Evolutionary conservation across 495 filamentous ascomycete genomes (phyloP).

Genomic region (Durotheca rogersii): DNA sequence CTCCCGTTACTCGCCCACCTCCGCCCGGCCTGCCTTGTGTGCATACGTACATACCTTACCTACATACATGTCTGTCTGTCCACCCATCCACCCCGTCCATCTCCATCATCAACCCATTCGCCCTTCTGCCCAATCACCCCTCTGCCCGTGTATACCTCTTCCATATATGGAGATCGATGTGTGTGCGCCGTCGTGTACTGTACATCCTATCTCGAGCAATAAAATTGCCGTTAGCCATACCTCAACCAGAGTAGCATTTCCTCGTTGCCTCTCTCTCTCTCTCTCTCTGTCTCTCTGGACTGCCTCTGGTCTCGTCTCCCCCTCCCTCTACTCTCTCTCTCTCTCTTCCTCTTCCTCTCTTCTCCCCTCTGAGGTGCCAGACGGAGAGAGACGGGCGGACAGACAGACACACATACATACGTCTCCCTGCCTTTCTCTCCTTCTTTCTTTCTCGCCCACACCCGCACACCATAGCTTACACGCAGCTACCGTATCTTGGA

Average conservation of each 20-base stretch:
- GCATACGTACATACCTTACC: conserved; percentile 1
- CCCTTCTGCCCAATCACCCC: no score
- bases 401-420: not conserved
- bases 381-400: not conserved
- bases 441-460: no score
- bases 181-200: conserved; percentile 1
- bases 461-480: no score
- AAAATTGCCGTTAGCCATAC: conserved; percentile 16
- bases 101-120: no score
- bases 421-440: not conserved
- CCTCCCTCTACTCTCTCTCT: no score
- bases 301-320: no score
- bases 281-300: not conserved
- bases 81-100: not conserved
- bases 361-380: not conserved
- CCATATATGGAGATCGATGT: not conserved
- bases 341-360: not conserved
- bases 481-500: no score
- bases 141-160: no score
- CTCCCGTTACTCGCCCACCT: no score
- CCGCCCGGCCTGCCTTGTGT: no score
- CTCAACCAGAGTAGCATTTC: conserved; percentile 14
- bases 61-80: not conserved
- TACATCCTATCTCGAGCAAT: not conserved
- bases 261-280: conserved; percentile 14